Evolutionary conservation across 2,329 filamentous ascomycete genomes (phyloP).

Genomic region (Rutstroemia sp.): DNA sequence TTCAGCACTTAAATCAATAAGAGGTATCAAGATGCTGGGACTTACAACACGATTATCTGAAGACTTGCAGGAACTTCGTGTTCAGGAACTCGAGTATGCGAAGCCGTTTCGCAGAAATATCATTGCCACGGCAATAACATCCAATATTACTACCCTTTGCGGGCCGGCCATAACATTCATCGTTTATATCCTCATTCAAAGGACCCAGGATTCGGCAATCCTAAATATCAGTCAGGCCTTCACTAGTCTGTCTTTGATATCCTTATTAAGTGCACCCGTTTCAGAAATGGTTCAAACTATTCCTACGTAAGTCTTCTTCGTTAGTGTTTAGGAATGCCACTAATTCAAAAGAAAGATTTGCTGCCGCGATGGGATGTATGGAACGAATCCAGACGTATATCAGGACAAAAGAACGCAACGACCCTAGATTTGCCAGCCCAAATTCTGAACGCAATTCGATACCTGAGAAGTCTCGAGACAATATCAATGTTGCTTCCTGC

Average conservation of each 20-base stretch:
- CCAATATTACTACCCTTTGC: not conserved
- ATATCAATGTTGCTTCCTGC: not conserved
- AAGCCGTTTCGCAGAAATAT: slow-evolving; percentile 7
- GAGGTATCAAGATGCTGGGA: slow-evolving; percentile 23
- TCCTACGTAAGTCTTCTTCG: not conserved
- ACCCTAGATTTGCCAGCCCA: not conserved
- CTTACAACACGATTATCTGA: slow-evolving; percentile 16
- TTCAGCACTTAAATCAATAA: slow-evolving; percentile 22
- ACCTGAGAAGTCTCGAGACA: not conserved
- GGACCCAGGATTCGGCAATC: slow-evolving; percentile 5
- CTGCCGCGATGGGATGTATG: not conserved
- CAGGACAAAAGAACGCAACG: not conserved
- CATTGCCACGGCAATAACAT: not conserved
- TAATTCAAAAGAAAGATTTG: not conserved
- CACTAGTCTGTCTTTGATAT: slow-evolving; percentile 36
- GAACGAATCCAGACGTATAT: slow-evolving; percentile 3
- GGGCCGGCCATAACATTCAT: not conserved
- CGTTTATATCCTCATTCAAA: not conserved
- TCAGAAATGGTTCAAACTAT: not conserved
- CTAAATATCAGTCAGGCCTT: slow-evolving; percentile 29
- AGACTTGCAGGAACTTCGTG: slow-evolving; percentile 23
- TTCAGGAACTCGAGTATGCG: slow-evolving; percentile 9
- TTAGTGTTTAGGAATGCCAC: too few species aligned
- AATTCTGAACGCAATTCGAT: not conserved
- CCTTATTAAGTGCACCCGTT: slow-evolving; percentile 19